phyloP scores from a whole-genome alignment of 495 filamentous ascomycete genomes.

The Talaromyces ruber region DNA sequence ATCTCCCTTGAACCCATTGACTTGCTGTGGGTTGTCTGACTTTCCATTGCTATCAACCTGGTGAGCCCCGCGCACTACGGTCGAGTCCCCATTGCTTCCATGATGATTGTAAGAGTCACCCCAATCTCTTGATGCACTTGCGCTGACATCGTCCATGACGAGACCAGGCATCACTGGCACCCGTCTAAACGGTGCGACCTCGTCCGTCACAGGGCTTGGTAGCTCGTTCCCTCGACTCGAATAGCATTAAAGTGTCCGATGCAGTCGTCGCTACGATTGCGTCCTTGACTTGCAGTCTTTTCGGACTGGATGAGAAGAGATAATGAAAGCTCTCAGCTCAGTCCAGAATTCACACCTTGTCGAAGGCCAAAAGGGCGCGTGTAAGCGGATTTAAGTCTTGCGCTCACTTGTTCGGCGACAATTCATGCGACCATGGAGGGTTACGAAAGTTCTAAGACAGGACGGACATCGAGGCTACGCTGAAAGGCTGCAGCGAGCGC shows the following conservation, averaged over 20 bases:
- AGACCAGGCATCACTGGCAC: conserved; percentile 36
- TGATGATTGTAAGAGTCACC: conserved; percentile 15
- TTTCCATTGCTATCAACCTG: conserved; percentile 10
- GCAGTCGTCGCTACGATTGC: neutral
- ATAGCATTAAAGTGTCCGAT: neutral
- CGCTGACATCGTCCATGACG: conserved; percentile 34
- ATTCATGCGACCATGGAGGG: neutral
- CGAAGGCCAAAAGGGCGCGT: neutral
- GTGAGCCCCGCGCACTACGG: conserved; percentile 7
- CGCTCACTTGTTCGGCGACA: neutral
- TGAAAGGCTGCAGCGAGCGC: neutral
- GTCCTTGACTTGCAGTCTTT: neutral
- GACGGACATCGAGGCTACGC: neutral
- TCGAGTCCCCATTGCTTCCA: conserved; percentile 14
- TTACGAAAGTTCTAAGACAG: no score
- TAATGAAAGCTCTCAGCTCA: neutral
- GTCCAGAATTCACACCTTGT: neutral
- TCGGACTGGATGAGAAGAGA: neutral
- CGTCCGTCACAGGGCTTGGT: neutral
- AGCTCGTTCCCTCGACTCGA: neutral
- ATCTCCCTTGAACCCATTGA: conserved; percentile 19
- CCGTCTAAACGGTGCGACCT: conserved; percentile 1
- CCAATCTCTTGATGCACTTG: conserved; percentile 20
- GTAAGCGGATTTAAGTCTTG: neutral
- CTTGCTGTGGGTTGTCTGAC: conserved; percentile 20